Evolutionary conservation across 345 rosid genomes (phyloP), one percentile per base, ranked within the genome.

Genomic region (Heritiera littoralis): DNA sequence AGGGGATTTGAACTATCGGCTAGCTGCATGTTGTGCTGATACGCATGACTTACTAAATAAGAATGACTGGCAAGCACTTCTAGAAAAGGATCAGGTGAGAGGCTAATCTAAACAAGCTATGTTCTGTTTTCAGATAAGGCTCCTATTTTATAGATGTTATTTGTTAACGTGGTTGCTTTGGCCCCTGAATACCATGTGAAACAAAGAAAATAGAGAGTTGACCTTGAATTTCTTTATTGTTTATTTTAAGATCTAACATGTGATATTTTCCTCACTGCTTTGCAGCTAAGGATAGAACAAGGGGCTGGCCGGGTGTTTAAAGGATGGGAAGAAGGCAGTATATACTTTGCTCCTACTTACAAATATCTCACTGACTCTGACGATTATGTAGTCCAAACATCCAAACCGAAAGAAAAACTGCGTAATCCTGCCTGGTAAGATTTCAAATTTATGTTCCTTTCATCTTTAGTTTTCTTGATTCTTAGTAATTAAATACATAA

Each of bases 1-100:
- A 6, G 99, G 99, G n/a, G 99, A 96, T 85, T 87, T 96, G 87
- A 96, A 96, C 76, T 96, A 96, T 76, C 92, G 99, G 63, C 86
- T 96, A n/a, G 94, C 88, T 13, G 83, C 88, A 1, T 79, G 86
- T 12, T 90, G 91, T 84, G 41, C 64, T 15, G 89, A 89, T 79
- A 87, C 87, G 11, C 82, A 81, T 40, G 97, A 89, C 63, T 77
- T 90, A 20, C 82, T 94, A 56, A 78, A 63, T 82, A 90, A 84
- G 74, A 77, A 87, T 80, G 90, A 96, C 40, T 96, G 98, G 99
- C 88, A 89, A 76, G 83, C 89, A n/a, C 95, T 96, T 82, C 77
- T 96, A 17, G 89, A 92, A 84, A 92, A 88, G 81, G 99, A 96
- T 86, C 80, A 78, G 59, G 80, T 78, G 59, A 69, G 69, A 73